These are phyloP conservation scores for Allium cepa DNA, from an alignment of 106 monocot genomes.

Conservation along the genomic window DNA sequence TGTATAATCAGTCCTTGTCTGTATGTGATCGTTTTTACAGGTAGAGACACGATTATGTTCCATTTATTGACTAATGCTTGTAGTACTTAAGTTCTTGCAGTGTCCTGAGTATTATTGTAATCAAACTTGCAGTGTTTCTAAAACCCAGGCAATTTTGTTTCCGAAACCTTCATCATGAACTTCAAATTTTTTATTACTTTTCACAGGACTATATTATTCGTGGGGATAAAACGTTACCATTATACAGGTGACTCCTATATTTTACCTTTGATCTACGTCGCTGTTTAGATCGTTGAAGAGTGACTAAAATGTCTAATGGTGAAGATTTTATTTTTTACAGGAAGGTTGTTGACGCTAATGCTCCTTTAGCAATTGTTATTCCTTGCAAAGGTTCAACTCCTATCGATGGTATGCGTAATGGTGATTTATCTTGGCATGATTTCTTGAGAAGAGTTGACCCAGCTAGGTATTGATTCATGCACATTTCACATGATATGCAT, in stretches of 20 bases:
- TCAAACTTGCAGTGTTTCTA: too few species aligned
- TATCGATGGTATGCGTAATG: conserved; percentile 33
- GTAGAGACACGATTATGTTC: too few species aligned
- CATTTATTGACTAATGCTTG: too few species aligned
- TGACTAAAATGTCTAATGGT: conserved; percentile 10
- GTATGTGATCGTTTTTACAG: too few species aligned
- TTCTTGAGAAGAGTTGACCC: conserved; percentile 53
- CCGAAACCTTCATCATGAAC: too few species aligned
- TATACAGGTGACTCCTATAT: conserved; percentile 67
- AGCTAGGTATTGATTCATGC: conserved; percentile 40
- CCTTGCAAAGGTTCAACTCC: conserved; percentile 32
- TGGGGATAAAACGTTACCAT: conserved; percentile 65
- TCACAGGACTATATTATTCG: conserved; percentile 81
- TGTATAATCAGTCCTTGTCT: too few species aligned
- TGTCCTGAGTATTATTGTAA: too few species aligned
- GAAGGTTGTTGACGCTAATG: conserved; percentile 79
- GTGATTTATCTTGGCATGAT: conserved; percentile 76
- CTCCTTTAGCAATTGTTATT: conserved; percentile 81
- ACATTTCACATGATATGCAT: too few species aligned
- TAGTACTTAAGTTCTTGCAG: too few species aligned
- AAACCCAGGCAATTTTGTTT: too few species aligned
- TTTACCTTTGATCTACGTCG: neutral
- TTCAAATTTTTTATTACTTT: neutral
- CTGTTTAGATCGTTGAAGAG: neutral
- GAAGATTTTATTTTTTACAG: conserved; percentile 31